phyloP scores from a whole-genome alignment of 2,329 filamentous ascomycete species.

The Raffaelea arxii region DNA sequence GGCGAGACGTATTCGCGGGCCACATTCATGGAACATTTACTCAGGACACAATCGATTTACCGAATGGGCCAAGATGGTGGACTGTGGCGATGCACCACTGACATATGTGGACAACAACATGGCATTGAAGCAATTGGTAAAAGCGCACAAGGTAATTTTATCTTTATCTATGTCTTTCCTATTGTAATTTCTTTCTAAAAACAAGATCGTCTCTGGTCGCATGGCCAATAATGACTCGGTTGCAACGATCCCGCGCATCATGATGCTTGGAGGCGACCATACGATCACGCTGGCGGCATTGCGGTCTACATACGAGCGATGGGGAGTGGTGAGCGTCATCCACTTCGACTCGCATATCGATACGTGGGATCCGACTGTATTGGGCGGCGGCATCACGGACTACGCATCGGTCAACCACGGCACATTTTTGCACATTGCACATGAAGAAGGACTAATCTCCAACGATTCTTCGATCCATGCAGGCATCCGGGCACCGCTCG shows the following conservation, averaged over 20 bases:
- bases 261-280: conserved; percentile 28
- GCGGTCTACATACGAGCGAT: conserved; percentile 45
- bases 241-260: conserved; percentile 38
- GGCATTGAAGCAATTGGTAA: conserved; percentile 64
- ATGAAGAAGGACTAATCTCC: conserved; percentile 49
- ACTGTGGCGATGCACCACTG: conserved; percentile 71
- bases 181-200: not conserved
- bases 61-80: conserved; percentile 62
- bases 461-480: conserved; percentile 48
- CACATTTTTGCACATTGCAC: conserved; percentile 52
- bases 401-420: conserved; percentile 54
- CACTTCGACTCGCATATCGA: conserved; percentile 53
- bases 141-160: conserved; percentile 31
- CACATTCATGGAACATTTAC: conserved; percentile 16
- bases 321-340: conserved; percentile 42
- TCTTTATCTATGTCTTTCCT: not conserved
- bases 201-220: conserved; percentile 16
- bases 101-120: conserved; percentile 69
- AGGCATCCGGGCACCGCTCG: conserved; percentile 47
- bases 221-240: conserved; percentile 29
- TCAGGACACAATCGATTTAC: conserved; percentile 50
- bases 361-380: conserved; percentile 60
- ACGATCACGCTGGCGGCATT: conserved; percentile 50
- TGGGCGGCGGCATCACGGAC: conserved; percentile 48
- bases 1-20: conserved; percentile 13